Conservation (phyloP, 148 eudicot genomes). For the Vaccinium myrtillus region DNA sequence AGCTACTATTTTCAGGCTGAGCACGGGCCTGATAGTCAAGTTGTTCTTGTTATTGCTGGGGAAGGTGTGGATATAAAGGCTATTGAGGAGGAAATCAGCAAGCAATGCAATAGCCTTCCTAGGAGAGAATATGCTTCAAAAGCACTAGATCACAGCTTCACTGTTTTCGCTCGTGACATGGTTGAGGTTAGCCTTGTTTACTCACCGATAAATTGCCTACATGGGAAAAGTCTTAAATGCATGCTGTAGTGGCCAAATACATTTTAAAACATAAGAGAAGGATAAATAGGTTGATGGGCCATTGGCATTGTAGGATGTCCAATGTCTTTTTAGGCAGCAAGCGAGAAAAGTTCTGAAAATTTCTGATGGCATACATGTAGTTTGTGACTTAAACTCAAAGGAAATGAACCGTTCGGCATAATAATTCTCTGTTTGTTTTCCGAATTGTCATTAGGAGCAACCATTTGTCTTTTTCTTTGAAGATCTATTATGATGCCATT, state of each 20-base stretch:
- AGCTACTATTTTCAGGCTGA: constrained; percentile 68
- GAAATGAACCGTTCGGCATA: background rate
- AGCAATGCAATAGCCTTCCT: constrained; percentile 87
- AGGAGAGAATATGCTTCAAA: constrained; percentile 82
- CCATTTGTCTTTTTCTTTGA: background rate
- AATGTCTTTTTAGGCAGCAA: background rate
- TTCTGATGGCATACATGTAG: background rate
- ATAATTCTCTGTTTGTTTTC: background rate
- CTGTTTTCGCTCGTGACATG: constrained; percentile 79
- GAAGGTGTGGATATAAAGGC: constrained; percentile 66
- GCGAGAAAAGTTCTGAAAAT: background rate
- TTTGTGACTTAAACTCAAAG: background rate
- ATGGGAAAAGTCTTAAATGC: background rate
- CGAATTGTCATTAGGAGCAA: background rate
- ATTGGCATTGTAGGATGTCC: background rate
- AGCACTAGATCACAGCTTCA: constrained; percentile 88
- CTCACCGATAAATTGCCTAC: background rate
- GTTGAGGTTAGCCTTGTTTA: constrained; percentile 65
- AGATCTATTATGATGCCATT: background rate
- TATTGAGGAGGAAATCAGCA: constrained; percentile 70
- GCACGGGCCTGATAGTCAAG: constrained; percentile 99
- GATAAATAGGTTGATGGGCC: background rate
- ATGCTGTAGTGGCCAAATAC: background rate
- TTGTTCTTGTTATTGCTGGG: constrained; percentile 89
- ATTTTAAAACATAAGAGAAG: background rate